phyloP scores from a whole-genome alignment of 139 green algal species.

The Chlorella sp. region DNA sequence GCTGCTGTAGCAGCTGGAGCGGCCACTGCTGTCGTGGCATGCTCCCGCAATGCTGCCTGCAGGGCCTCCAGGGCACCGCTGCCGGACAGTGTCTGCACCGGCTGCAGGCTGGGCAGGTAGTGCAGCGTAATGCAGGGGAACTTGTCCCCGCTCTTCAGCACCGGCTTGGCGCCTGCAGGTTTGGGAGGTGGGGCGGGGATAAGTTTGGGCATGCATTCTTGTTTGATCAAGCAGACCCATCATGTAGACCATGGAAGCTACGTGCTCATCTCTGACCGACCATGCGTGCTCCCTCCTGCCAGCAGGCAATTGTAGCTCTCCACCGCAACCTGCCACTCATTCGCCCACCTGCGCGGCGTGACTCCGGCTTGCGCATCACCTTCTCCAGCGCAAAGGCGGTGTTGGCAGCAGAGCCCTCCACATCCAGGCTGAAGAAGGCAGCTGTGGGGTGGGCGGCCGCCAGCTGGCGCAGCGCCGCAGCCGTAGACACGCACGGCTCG shows the following conservation, averaged over 20 bases:
- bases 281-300: no score
- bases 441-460: constrained; percentile 21
- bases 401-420: constrained; percentile 61
- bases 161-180: constrained; percentile 45
- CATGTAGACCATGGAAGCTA: no score
- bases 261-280: no score
- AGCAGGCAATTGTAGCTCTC: no score
- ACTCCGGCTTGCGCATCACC: constrained; percentile 46
- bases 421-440: constrained; percentile 49
- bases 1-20: constrained; percentile 28
- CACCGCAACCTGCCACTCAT: no score
- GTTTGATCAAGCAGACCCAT: not conserved
- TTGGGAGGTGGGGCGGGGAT: not conserved
- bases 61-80: constrained; percentile 12
- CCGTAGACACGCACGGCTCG: constrained; percentile 30
- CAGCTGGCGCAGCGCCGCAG: constrained; percentile 32
- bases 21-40: not conserved
- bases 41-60: constrained; percentile 1
- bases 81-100: constrained; percentile 35
- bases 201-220: no score
- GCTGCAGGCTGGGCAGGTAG: constrained; percentile 57
- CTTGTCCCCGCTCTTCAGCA: constrained; percentile 59
- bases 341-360: not conserved
- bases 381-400: constrained; percentile 51
- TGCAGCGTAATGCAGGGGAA: constrained; percentile 73